Evolutionary conservation across 73 alveolate species (phyloP), one percentile per base, ranked within the genome.

Genomic region (Paramecium bursaria): DNA sequence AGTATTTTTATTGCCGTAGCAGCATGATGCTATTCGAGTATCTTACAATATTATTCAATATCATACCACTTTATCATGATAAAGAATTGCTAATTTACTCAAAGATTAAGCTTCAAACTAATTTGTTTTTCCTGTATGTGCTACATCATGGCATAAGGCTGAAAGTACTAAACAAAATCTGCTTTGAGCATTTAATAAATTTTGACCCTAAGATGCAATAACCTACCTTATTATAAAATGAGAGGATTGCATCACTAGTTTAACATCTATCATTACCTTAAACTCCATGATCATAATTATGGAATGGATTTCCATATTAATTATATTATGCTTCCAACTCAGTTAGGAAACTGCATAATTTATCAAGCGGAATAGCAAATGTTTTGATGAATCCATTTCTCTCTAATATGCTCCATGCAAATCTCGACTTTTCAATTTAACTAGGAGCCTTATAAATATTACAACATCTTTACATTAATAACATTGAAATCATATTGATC

Each of bases 71-170:
- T 79, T 79, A 17, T 79, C 89, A 54, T 79, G 89, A 51, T 79
- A 79, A 4, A 80, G 39, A 21, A 79, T 79, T 10, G 89, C 89
- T 25, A 79, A 49, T 33, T 79, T 31, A 50, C 74, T 39, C 11
- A 53, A 25, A 3, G 76, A 61, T 17, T 61, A 26, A 7, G 76
- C 76, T 54, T 79, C 89, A 21, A 49, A 79, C 29, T 48, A 39
- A 13, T 79, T 79, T 2, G 89, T 79, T 11, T 50, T 79, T 13
- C 89, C 89, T 17, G 89, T 54, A 35, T 79, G 89, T n/a, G 85
- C 89, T 27, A 79, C 89, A 54, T 79, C 89, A 79, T 79, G 89
- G 48, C 89, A 79, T 26, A 79, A 73, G 17, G 85, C 89, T 31
- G 89, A 79, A 9, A 79, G 74, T 14, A 79, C 15, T 53, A 79